Conservation (phyloP, 2,329 filamentous ascomycete genomes). For the Magnaporthiopsis rhizophila region DNA sequence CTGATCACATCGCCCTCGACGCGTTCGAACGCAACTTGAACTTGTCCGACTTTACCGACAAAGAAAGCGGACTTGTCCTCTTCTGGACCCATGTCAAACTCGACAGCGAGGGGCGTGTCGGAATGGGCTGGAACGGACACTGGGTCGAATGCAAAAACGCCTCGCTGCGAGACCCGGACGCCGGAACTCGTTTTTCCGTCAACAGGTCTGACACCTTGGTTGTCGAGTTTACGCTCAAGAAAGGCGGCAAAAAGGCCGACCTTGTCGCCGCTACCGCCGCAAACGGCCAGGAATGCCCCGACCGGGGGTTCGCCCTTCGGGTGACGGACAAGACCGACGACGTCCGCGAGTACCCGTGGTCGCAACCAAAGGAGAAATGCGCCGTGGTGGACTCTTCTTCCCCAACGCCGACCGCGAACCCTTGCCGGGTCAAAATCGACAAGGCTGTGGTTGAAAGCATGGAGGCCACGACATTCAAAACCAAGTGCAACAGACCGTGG, state of each 20-base stretch:
- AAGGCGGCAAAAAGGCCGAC: not conserved
- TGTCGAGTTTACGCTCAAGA: not conserved
- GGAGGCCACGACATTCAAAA: not conserved
- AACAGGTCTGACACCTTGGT: rapidly evolving
- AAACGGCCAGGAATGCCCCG: not conserved
- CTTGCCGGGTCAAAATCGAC: conserved; percentile 8
- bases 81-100: no score
- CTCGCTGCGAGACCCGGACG: not conserved
- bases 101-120: no score
- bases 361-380: not conserved
- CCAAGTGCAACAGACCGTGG: not conserved
- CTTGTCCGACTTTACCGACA: no score
- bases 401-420: conserved; percentile 1
- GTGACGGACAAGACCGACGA: not conserved
- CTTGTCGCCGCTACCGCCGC: not conserved
- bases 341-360: not conserved
- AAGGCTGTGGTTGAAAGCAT: conserved; percentile 4
- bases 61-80: no score
- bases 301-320: not conserved
- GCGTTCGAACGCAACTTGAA: no score
- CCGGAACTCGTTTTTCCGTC: no score
- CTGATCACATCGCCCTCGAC: not conserved
- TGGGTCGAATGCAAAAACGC: no score
- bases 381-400: not conserved
- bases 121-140: no score